Evolutionary conservation across 2,329 filamentous ascomycete species (phyloP).

Genomic region (Ophiostoma populinum): DNA sequence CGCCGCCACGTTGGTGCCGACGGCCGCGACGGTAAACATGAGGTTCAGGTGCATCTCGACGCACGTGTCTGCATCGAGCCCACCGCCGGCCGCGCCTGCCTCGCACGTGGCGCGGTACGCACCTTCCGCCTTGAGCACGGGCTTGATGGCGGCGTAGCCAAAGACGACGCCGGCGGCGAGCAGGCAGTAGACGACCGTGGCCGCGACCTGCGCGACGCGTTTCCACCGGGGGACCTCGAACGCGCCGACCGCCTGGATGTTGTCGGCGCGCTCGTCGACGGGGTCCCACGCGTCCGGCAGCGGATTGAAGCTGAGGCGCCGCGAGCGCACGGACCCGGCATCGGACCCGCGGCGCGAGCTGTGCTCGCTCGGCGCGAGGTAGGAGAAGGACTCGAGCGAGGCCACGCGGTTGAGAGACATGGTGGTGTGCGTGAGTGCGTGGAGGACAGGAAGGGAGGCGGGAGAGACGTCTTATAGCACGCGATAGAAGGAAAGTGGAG

Average conservation of each 20-base stretch:
- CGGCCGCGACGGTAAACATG: conserved; percentile 84
- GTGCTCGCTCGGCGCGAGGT: conserved; percentile 19
- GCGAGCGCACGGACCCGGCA: conserved; percentile 23
- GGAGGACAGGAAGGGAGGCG: background rate
- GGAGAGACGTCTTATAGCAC: no score
- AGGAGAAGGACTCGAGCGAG: conserved; percentile 35
- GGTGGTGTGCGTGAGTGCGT: background rate
- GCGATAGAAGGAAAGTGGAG: background rate
- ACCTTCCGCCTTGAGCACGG: conserved; percentile 55
- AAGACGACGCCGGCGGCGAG: conserved; percentile 66
- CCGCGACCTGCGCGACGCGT: conserved; percentile 25
- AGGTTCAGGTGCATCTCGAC: conserved; percentile 56
- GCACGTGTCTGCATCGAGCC: conserved; percentile 22
- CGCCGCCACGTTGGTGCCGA: conserved; percentile 74
- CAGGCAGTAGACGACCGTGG: conserved; percentile 23
- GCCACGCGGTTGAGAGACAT: conserved; percentile 37
- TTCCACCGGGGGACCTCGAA: conserved; percentile 39
- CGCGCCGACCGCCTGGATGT: conserved; percentile 30
- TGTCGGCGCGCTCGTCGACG: conserved; percentile 21
- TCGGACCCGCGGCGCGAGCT: conserved; percentile 21
- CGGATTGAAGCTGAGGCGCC: conserved; percentile 36
- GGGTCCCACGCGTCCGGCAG: conserved; percentile 35
- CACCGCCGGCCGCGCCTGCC: conserved; percentile 8
- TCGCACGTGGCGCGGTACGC: conserved; percentile 50
- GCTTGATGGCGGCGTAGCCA: conserved; percentile 73